Conservation (phyloP, 2,329 filamentous ascomycete genomes). For the Fusarium graminum region DNA sequence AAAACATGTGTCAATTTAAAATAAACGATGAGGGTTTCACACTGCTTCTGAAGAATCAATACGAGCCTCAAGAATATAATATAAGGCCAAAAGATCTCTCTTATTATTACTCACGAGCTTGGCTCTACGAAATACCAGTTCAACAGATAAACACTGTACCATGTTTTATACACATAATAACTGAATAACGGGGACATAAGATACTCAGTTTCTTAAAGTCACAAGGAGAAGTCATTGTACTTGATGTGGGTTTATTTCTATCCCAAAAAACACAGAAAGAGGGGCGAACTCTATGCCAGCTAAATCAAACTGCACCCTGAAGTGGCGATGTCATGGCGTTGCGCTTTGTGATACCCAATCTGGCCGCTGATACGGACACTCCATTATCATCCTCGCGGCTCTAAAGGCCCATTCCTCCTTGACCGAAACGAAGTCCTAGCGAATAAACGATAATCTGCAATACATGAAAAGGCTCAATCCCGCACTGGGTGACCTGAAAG, state of each 20-base stretch:
- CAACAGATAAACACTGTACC: too few species aligned
- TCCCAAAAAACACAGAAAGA: conserved; percentile 38
- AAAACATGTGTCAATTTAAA: too few species aligned
- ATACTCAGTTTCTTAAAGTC: neutral
- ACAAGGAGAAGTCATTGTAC: neutral
- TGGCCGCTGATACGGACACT: conserved; percentile 27
- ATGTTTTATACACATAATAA: neutral
- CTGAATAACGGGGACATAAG: neutral
- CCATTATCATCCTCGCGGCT: conserved; percentile 16
- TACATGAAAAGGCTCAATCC: conserved; percentile 43
- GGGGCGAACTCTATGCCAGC: conserved; percentile 48
- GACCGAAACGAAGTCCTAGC: conserved; percentile 33
- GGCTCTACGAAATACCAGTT: too few species aligned
- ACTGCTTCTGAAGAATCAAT: too few species aligned
- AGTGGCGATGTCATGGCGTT: conserved; percentile 21
- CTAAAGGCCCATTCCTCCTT: conserved; percentile 11
- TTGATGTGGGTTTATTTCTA: conserved; percentile 44
- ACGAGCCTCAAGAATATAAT: too few species aligned
- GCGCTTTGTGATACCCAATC: conserved; percentile 42
- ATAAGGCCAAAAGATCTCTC: too few species aligned
- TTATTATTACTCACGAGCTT: too few species aligned
- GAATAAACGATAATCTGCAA: conserved; percentile 36
- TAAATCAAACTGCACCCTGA: conserved; percentile 32
- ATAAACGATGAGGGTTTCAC: too few species aligned
- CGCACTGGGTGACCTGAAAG: conserved; percentile 34